A percentile compares a stretch with the other conserved stretches of the same genome.
Evolutionary conservation across 2,329 filamentous ascomycete species (phyloP).

Genomic region (Aspergillus sp.): DNA sequence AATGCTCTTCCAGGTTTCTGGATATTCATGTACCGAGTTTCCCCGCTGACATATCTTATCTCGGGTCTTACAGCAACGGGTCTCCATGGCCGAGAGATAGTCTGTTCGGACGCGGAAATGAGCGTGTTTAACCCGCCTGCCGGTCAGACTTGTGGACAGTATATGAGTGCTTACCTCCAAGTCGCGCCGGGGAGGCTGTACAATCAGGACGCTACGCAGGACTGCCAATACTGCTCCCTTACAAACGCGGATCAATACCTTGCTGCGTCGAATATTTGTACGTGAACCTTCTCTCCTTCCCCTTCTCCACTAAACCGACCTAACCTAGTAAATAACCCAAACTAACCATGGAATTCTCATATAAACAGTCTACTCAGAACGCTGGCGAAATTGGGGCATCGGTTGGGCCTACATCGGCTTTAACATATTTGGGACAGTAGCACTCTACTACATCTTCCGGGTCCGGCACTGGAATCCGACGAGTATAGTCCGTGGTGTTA

Average conservation of each 20-base stretch:
- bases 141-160: conserved; percentile 60
- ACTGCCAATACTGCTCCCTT: conserved; percentile 53
- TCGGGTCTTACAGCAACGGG: conserved; percentile 69
- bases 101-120: conserved; percentile 69
- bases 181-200: conserved; percentile 55
- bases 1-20: conserved; percentile 69
- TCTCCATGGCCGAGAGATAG: conserved; percentile 65
- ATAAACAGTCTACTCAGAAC: conserved; percentile 50
- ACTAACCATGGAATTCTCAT: conserved; percentile 3
- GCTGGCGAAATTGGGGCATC: conserved; percentile 70
- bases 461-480: conserved; percentile 45
- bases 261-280: conserved; percentile 46
- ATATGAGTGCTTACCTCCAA: conserved; percentile 54
- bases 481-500: conserved; percentile 25
- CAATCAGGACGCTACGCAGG: conserved; percentile 48
- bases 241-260: conserved; percentile 43
- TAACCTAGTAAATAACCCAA: neutral
- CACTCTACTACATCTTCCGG: conserved; percentile 53
- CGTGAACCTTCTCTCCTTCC: conserved; percentile 1
- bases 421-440: conserved; percentile 57
- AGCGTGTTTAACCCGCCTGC: conserved; percentile 63
- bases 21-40: conserved; percentile 81
- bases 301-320: neutral
- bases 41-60: conserved; percentile 80
- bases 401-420: conserved; percentile 61